Percentiles rank a stretch among this genome's conserved stretches.
Conservation (phyloP, 805 yeast genomes). For the Teunomyces lycoperdinae region DNA sequence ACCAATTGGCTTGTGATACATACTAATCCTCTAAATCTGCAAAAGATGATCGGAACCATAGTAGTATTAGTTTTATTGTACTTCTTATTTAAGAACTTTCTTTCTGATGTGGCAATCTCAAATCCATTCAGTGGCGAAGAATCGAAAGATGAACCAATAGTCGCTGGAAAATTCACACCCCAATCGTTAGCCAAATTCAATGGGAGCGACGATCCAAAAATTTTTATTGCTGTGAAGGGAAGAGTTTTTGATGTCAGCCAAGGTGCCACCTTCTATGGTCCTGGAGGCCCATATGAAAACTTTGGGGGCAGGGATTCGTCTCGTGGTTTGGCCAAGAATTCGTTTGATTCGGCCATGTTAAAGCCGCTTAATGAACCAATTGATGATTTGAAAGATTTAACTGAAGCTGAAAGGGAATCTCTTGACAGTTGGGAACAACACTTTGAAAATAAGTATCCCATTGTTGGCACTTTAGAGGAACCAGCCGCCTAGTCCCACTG, state of each 20-base stretch:
- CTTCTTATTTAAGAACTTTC: slow-evolving; percentile 29
- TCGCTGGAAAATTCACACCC: slow-evolving; percentile 68
- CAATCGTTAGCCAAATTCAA: slow-evolving; percentile 67
- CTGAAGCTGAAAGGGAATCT: slow-evolving; percentile 57
- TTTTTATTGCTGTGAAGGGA: slow-evolving; percentile 85
- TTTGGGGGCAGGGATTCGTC: slow-evolving; percentile 97
- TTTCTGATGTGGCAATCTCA: slow-evolving; percentile 23
- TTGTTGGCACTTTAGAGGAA: slow-evolving; percentile 65
- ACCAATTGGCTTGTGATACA: background rate
- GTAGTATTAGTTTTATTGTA: slow-evolving; percentile 28
- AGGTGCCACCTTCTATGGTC: slow-evolving; percentile 88
- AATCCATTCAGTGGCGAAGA: slow-evolving; percentile 31
- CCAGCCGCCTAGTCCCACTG: background rate
- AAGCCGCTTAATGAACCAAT: slow-evolving; percentile 74
- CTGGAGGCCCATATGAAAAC: slow-evolving; percentile 90
- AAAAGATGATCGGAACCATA: slow-evolving; percentile 25
- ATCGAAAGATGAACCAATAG: slow-evolving; percentile 26
- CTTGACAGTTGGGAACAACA: slow-evolving; percentile 83
- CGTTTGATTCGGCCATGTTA: slow-evolving; percentile 68
- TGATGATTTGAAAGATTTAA: slow-evolving; percentile 65
- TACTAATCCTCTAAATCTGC: background rate
- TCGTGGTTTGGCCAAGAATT: slow-evolving; percentile 84
- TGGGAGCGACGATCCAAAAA: slow-evolving; percentile 75
- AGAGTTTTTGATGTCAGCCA: slow-evolving; percentile 78
- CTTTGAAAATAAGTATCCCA: slow-evolving; percentile 76